phyloP scores from a whole-genome alignment of 345 rosid genomes.

The Syzygium oleosum region DNA sequence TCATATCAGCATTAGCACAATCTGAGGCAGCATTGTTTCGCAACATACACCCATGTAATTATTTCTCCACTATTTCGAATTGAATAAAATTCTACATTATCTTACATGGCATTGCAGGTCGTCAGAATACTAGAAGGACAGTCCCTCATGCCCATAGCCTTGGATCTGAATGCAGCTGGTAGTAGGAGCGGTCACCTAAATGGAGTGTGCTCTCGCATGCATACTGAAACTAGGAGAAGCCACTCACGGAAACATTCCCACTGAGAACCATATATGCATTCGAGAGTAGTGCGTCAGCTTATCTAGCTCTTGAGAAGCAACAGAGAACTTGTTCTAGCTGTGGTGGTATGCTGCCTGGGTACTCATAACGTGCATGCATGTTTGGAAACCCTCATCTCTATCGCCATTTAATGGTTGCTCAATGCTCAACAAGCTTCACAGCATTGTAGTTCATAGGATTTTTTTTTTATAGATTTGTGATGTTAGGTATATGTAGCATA shows the following conservation, averaged over 20 bases:
- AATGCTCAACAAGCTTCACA: neutral
- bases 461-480: neutral
- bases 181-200: constrained; percentile 52
- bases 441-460: neutral
- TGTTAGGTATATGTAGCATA: neutral
- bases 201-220: constrained; percentile 22
- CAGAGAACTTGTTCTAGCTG: neutral
- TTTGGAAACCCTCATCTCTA: neutral
- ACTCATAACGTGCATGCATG: neutral
- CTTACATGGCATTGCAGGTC: constrained; percentile 11
- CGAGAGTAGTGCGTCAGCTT: neutral
- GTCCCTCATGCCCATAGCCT: constrained; percentile 18
- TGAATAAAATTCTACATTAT: neutral
- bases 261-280: neutral
- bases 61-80: neutral
- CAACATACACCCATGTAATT: neutral
- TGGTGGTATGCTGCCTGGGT: neutral
- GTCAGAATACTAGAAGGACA: constrained; percentile 55
- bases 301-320: neutral
- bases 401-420: neutral
- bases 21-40: neutral
- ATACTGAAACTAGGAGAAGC: constrained; percentile 15
- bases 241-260: constrained; percentile 50
- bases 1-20: neutral
- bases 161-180: constrained; percentile 45